Conservation (phyloP, 2,329 filamentous ascomycete species). For the Pseudocercospora cruenta region DNA sequence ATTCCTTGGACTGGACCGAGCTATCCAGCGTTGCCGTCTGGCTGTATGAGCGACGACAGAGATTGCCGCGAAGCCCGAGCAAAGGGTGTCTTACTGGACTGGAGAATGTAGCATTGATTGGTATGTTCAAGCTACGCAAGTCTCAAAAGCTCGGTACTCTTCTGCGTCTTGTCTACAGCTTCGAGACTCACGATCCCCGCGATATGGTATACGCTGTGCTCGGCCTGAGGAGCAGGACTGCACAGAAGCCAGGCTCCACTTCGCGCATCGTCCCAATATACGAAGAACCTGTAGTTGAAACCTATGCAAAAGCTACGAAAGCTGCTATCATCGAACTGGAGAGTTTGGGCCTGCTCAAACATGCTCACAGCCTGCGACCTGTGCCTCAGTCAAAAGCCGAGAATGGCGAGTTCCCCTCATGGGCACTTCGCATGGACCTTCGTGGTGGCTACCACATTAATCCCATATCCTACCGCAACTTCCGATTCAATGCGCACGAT, state of each 20-base stretch:
- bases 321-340: slow-evolving; percentile 11
- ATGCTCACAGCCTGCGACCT: slow-evolving; percentile 15
- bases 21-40: slow-evolving; percentile 10
- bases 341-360: slow-evolving; percentile 14
- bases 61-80: slow-evolving; percentile 8
- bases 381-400: slow-evolving; percentile 3
- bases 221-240: slow-evolving; percentile 8
- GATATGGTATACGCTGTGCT: slow-evolving; percentile 20
- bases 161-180: slow-evolving; percentile 12
- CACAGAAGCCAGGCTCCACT: slow-evolving; percentile 12
- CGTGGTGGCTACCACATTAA: slow-evolving; percentile 16
- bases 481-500: slow-evolving; percentile 18
- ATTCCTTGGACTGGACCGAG: slow-evolving; percentile 12
- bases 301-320: slow-evolving; percentile 21
- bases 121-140: slow-evolving; percentile 7
- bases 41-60: slow-evolving; percentile 12
- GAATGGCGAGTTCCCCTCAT: slow-evolving; percentile 13
- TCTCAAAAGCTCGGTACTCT: slow-evolving; percentile 16
- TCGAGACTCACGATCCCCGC: slow-evolving; percentile 12
- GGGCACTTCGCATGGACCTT: slow-evolving; percentile 13
- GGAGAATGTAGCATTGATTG: slow-evolving; percentile 16
- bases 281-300: slow-evolving; percentile 16
- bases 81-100: slow-evolving; percentile 11
- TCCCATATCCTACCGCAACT: slow-evolving; percentile 18
- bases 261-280: slow-evolving; percentile 15